Percentiles rank a stretch among this genome's conserved stretches.
Evolutionary conservation across 2,329 filamentous ascomycete genomes (phyloP).

Genomic region (Cryoendolithus antarcticus): DNA sequence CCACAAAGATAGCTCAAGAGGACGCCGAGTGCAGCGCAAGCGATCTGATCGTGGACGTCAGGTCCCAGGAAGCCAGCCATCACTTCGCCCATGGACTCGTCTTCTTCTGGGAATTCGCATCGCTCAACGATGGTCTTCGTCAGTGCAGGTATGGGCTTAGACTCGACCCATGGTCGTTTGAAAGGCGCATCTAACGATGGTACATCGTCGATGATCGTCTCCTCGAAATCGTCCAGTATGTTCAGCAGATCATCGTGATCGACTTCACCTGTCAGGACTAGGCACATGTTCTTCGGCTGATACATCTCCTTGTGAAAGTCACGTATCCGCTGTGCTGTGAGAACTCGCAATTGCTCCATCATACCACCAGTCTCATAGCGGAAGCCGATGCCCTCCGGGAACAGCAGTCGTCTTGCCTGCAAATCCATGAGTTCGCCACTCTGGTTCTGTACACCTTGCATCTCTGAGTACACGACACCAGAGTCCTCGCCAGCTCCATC

Average conservation of each 20-base stretch:
- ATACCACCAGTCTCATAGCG: slow-evolving; percentile 97
- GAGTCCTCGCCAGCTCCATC: slow-evolving; percentile 91
- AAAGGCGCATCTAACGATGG: slow-evolving; percentile 65
- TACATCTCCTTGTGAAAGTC: slow-evolving; percentile 95
- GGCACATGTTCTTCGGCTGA: slow-evolving; percentile 85
- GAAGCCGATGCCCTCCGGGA: slow-evolving; percentile 82
- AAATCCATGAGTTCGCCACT: slow-evolving; percentile 80
- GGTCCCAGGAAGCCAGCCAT: slow-evolving; percentile 80
- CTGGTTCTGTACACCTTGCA: slow-evolving; percentile 88
- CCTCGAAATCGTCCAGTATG: slow-evolving; percentile 79
- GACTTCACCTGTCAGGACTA: slow-evolving; percentile 85
- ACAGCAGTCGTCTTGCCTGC: slow-evolving; percentile 64
- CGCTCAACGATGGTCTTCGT: slow-evolving; percentile 61
- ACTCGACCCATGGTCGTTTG: slow-evolving; percentile 83
- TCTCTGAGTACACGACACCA: slow-evolving; percentile 82
- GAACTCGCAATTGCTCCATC: slow-evolving; percentile 76
- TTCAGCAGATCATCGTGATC: slow-evolving; percentile 68
- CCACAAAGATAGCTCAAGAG: slow-evolving; percentile 79
- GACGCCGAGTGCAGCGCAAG: slow-evolving; percentile 61
- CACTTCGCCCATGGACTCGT: slow-evolving; percentile 85
- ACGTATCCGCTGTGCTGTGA: slow-evolving; percentile 84
- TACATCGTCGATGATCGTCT: slow-evolving; percentile 70
- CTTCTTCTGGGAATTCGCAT: slow-evolving; percentile 89
- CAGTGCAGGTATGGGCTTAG: slow-evolving; percentile 61
- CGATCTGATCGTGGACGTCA: slow-evolving; percentile 51